These are phyloP conservation scores for Darksidea phi DNA, from an alignment of 495 filamentous ascomycete species.

Conservation along the genomic window DNA sequence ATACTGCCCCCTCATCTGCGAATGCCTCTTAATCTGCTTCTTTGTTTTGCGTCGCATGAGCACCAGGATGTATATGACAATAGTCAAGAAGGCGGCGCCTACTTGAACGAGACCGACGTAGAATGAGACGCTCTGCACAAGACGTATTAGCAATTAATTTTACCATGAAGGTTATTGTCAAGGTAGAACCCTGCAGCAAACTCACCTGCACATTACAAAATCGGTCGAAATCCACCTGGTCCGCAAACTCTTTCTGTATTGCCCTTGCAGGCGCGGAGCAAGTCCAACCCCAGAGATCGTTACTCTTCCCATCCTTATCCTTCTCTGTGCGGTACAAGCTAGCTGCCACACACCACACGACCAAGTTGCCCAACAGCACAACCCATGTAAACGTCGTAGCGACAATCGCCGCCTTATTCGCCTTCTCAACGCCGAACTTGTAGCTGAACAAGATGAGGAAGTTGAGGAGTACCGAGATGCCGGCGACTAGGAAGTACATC, in stretches of 20 bases:
- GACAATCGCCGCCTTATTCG: conserved; percentile 33
- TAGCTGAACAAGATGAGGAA: conserved; percentile 34
- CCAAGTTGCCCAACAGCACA: conserved; percentile 33
- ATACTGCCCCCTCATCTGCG: neutral
- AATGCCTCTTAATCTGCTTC: conserved; percentile 24
- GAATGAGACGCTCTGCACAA: conserved; percentile 32
- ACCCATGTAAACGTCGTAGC: conserved; percentile 28
- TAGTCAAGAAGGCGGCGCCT: conserved; percentile 29
- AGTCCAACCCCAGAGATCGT: conserved; percentile 46
- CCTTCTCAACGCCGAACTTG: conserved; percentile 22
- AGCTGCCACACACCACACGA: conserved; percentile 37
- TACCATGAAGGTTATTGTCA: too few relatives aligned
- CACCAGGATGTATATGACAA: conserved; percentile 34
- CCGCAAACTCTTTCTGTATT: conserved; percentile 38
- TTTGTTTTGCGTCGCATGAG: conserved; percentile 33
- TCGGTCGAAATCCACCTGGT: conserved; percentile 38
- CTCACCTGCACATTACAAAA: conserved; percentile 42
- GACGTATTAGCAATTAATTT: conserved; percentile 9
- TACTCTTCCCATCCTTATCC: conserved; percentile 31
- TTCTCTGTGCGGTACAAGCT: conserved; percentile 35
- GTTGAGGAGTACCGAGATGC: conserved; percentile 29
- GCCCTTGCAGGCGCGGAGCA: conserved; percentile 37
- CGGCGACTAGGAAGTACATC: conserved; percentile 38
- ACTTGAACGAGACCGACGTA: conserved; percentile 39
- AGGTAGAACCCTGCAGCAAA: neutral